Percentiles rank a stretch among this genome's conserved stretches.
Evolutionary conservation across 1,284 basidiomycete genomes (phyloP).

Genomic region (Fomitopsis pinicola): DNA sequence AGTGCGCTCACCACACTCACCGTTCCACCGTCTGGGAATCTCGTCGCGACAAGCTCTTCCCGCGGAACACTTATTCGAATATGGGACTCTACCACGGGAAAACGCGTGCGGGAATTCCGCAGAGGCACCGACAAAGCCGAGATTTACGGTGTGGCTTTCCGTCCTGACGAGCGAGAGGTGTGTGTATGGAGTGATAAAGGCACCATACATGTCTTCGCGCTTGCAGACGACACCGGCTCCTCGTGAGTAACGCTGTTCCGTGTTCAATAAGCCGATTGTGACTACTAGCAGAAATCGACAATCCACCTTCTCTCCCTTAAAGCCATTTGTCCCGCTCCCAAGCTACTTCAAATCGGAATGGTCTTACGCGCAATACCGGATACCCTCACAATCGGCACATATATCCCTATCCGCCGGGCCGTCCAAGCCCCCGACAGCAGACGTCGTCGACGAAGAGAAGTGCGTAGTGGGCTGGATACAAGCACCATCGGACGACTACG

Average conservation of each 20-base stretch:
- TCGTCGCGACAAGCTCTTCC: conserved; percentile 83
- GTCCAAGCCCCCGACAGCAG: conserved; percentile 51
- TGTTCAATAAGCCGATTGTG: not conserved
- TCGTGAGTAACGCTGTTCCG: conserved; percentile 46
- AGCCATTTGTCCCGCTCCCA: conserved; percentile 78
- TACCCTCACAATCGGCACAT: conserved; percentile 80
- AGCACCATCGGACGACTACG: conserved; percentile 39
- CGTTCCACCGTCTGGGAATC: conserved; percentile 71
- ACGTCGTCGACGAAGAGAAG: conserved; percentile 75
- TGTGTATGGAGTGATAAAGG: conserved; percentile 97
- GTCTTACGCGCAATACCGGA: conserved; percentile 90
- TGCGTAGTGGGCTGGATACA: conserved; percentile 85
- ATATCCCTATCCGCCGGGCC: conserved; percentile 64
- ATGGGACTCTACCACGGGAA: conserved; percentile 80
- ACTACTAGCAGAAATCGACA: conserved; percentile 61
- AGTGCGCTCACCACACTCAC: conserved; percentile 78
- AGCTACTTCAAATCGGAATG: conserved; percentile 93
- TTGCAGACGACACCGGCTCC: conserved; percentile 55
- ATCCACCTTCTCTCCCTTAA: conserved; percentile 72
- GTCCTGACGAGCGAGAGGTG: conserved; percentile 74
- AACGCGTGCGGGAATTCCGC: conserved; percentile 77
- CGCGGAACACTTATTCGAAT: conserved; percentile 86
- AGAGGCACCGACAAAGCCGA: conserved; percentile 89
- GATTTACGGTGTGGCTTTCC: conserved; percentile 84
- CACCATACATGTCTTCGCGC: conserved; percentile 87